These are phyloP conservation scores for Hericium erinaceus DNA, from an alignment of 768 basidiomycete species.

Conservation along the genomic window DNA sequence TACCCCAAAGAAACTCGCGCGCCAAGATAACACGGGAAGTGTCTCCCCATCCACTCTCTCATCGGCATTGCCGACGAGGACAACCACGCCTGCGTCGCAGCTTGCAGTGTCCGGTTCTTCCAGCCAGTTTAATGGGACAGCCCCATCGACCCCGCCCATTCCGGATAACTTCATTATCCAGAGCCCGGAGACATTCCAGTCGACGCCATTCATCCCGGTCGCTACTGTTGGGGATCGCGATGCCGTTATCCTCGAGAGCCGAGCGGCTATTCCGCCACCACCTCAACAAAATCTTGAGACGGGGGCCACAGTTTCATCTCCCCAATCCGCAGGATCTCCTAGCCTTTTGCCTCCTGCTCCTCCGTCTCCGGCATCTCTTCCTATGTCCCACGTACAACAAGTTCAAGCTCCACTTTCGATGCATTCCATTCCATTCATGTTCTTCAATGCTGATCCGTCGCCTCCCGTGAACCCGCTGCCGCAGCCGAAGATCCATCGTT, in stretches of 20 bases:
- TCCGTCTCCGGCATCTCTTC: conserved; percentile 12
- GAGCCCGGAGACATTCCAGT: conserved; percentile 3
- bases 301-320: no score
- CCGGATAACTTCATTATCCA: conserved; percentile 4
- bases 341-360: conserved; percentile 16
- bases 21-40: conserved; percentile 22
- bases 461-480: conserved; percentile 40
- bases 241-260: conserved; percentile 1
- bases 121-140: conserved; percentile 9
- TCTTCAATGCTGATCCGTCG: conserved; percentile 45
- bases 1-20: conserved; percentile 20
- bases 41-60: conserved; percentile 21
- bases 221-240: conserved; percentile 4
- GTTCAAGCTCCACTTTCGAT: conserved; percentile 9
- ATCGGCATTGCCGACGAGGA: conserved; percentile 21
- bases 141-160: conserved; percentile 10
- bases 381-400: conserved; percentile 5
- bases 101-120: conserved; percentile 10
- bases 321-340: conserved; percentile 4
- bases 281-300: no score
- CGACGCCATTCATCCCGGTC: conserved; percentile 8
- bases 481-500: conserved; percentile 70
- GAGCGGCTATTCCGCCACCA: not conserved
- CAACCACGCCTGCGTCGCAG: conserved; percentile 21
- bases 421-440: conserved; percentile 25